Percentiles rank a stretch among this genome's conserved stretches.
Conservation (phyloP, 768 basidiomycete genomes). For the Psilocybe subaeruginosa region DNA sequence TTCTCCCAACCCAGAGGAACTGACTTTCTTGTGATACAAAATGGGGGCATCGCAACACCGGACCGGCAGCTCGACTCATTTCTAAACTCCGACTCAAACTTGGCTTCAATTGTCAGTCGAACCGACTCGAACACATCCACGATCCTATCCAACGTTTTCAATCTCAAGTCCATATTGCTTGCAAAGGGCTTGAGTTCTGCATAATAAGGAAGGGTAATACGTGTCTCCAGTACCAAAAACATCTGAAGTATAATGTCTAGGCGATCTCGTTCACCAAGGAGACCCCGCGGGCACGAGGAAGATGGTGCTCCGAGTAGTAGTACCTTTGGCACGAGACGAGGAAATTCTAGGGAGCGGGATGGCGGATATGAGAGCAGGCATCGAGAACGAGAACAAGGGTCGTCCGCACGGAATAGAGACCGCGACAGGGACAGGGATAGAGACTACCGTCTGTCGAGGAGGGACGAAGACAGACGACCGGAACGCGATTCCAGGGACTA, state of each 20-base stretch:
- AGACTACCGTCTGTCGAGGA: conserved; percentile 8
- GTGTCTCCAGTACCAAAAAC: neutral
- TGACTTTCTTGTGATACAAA: no score
- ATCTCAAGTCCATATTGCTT: neutral
- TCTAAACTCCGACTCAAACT: neutral
- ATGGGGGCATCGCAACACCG: no score
- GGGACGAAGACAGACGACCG: conserved; percentile 19
- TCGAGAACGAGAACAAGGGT: neutral
- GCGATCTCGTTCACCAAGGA: conserved; percentile 22
- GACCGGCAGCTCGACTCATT: neutral
- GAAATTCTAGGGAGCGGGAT: conserved; percentile 7
- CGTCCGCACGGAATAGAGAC: conserved; percentile 6
- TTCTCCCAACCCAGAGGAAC: no score
- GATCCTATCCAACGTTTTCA: neutral
- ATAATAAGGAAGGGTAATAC: conserved; percentile 7
- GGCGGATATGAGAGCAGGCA: neutral
- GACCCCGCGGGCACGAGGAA: conserved; percentile 8
- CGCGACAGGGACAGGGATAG: conserved; percentile 25
- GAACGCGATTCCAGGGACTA: conserved; percentile 24
- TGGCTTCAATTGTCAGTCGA: neutral
- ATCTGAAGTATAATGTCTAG: conserved; percentile 22
- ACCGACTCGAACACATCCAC: neutral
- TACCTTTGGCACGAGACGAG: conserved; percentile 13
- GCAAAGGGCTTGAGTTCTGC: no score
- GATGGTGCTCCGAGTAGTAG: neutral